Base-by-base conservation (phyloP, 2,329 filamentous ascomycete species). In the Berkeleyomyces rouxiae region DNA sequence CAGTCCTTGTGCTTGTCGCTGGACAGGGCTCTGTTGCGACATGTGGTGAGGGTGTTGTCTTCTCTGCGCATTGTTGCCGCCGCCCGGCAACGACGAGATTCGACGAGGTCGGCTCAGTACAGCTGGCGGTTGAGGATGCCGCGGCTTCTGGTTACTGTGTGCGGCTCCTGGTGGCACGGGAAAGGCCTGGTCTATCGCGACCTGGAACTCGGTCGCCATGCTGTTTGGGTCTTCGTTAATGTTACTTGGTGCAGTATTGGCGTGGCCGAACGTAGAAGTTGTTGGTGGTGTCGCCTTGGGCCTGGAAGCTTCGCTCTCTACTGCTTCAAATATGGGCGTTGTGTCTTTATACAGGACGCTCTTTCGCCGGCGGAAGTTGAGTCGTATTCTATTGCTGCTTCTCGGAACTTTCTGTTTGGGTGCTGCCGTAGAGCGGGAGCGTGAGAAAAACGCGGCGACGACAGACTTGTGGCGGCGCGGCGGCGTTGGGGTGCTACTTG, bases 31-130 rank as follows among this genome's bases (percentile, higher is more conserved):
- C 69, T 70, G 59, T 69, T 67, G 61, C 68, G 67, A 7, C 68
- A 68, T 60, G 36, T 43, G 59, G 16, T 61, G 49, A 11, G 58
- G 59, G 4, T 23, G 58, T 31, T 39, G 59, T 13, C 47, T 51
- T n/a, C 31, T 33, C 23, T 57, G 55, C 46, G 39, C 47, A 31
- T 55, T 60, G 63, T 47, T 47, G 60, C 37, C 39, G 42, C 16
- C 46, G 63, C 40, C 65, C 66, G 49, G 69, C 67, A 16, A 68
- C 44, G 67, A 68, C 1, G 73, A 73, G 3, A 75, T 70, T 64
- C 72, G 73, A 61, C 71, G 70, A 9, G 74, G 73, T 3, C 72
- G 68, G 67, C 74, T 75, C 42, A 74, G 68, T 31, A 67, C 59
- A 23, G 40, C 59, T 16, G 62, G 62, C 9, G 44, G 44, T 33